Conservation (phyloP, 805 yeast species). For the Barnettozyma botsteinii region DNA sequence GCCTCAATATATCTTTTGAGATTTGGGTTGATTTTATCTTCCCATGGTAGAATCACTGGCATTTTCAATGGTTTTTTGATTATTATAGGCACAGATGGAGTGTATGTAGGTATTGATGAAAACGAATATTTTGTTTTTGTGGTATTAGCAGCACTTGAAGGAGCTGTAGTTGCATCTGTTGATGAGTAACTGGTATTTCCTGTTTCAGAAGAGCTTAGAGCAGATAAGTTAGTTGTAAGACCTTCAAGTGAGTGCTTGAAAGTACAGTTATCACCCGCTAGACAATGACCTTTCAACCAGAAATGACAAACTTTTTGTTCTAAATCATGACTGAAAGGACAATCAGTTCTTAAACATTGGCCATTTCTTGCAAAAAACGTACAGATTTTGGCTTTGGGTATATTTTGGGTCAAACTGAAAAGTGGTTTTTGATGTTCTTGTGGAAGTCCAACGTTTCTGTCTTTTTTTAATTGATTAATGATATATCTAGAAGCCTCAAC, state of each 20-base stretch:
- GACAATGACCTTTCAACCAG: constrained; percentile 41
- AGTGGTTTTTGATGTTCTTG: constrained; percentile 4
- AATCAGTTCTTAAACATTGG: constrained; percentile 37
- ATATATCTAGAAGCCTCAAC: constrained; percentile 21
- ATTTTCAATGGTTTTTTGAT: constrained; percentile 18
- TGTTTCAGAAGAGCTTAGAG: not conserved
- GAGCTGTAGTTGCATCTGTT: constrained; percentile 2
- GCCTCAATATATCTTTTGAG: constrained; percentile 15
- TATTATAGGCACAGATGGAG: constrained; percentile 4
- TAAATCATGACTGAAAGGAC: constrained; percentile 41
- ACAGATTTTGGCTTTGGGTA: constrained; percentile 27
- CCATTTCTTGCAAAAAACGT: constrained; percentile 38
- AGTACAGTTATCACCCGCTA: constrained; percentile 36
- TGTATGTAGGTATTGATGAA: constrained; percentile 4
- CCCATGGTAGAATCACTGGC: constrained; percentile 25
- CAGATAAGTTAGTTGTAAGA: not conserved
- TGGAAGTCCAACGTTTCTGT: not conserved
- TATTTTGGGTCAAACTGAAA: not conserved
- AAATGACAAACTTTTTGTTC: constrained; percentile 38
- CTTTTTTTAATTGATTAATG: constrained; percentile 17
- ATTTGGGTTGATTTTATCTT: constrained; percentile 1
- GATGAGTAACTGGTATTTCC: too few relatives aligned
- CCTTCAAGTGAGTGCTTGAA: constrained; percentile 31
- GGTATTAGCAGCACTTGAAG: constrained; percentile 2
- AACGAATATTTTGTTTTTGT: constrained; percentile 2